phyloP scores from a whole-genome alignment of 768 basidiomycete species.

The Rhodocollybia butyracea region DNA sequence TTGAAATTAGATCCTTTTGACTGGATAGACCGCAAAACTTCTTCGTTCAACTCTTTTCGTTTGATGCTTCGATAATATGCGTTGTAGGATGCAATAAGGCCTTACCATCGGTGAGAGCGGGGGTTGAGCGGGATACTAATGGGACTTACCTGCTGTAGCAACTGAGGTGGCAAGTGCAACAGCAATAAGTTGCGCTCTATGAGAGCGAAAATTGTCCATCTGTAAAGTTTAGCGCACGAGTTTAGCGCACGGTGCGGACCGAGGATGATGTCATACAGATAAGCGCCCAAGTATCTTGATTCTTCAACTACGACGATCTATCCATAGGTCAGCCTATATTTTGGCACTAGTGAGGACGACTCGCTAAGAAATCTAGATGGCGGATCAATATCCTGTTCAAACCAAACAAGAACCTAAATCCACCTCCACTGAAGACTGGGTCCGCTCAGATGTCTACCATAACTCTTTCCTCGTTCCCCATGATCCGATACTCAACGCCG shows the following conservation, averaged over 20 bases:
- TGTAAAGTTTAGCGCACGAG: neutral
- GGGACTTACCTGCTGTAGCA: conserved; percentile 58
- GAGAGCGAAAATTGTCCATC: conserved; percentile 37
- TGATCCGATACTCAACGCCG: conserved; percentile 26
- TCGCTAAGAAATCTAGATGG: neutral
- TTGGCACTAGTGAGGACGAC: neutral
- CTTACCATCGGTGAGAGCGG: no score
- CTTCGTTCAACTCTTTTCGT: conserved; percentile 54
- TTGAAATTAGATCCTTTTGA: conserved; percentile 21
- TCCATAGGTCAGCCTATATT: no score
- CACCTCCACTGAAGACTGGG: conserved; percentile 19
- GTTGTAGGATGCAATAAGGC: conserved; percentile 56
- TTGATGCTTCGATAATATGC: conserved; percentile 42
- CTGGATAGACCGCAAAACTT: conserved; percentile 51
- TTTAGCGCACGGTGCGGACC: neutral
- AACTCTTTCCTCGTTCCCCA: conserved; percentile 33
- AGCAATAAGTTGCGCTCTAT: conserved; percentile 61
- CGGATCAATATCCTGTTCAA: neutral
- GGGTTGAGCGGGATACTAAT: no score
- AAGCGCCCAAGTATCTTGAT: no score
- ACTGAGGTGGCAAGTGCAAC: conserved; percentile 65
- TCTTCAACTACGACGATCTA: no score
- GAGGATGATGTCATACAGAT: no score
- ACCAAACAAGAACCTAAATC: conserved; percentile 29
- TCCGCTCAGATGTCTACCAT: conserved; percentile 18